A percentile compares a stretch with the other conserved stretches of the same genome.
Conservation (phyloP, 106 monocot genomes). For the Dioscorea zingiberensis region DNA sequence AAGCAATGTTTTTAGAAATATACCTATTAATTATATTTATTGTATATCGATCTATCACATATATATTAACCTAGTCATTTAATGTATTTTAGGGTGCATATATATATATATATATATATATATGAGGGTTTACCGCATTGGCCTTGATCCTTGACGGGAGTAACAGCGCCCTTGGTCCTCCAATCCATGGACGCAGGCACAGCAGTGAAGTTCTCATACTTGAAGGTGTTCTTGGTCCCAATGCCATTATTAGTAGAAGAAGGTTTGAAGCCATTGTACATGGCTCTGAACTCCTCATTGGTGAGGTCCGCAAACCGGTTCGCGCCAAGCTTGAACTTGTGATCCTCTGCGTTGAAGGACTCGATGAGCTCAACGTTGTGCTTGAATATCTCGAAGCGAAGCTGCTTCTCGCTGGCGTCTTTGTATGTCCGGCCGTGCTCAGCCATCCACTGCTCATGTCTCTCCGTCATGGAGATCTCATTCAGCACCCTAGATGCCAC, state of each 20-base stretch:
- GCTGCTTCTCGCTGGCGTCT: slow-evolving; percentile 1
- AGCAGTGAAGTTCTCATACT: neutral
- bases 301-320: slow-evolving; percentile 14
- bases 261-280: neutral
- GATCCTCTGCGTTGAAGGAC: neutral
- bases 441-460: slow-evolving; percentile 8
- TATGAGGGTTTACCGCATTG: slow-evolving; percentile 2
- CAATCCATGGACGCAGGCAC: neutral
- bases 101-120: neutral
- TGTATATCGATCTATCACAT: too few species aligned
- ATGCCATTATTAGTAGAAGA: neutral
- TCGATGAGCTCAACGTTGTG: slow-evolving; percentile 10
- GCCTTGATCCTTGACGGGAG: slow-evolving; percentile 10
- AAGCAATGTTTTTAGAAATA: neutral
- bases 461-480: neutral
- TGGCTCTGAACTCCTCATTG: slow-evolving; percentile 12
- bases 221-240: neutral
- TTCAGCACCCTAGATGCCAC: neutral
- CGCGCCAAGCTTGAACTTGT: neutral
- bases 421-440: slow-evolving; percentile 7
- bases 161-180: slow-evolving; percentile 10
- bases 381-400: slow-evolving; percentile 5
- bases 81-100: too few species aligned
- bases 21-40: too few species aligned
- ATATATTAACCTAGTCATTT: too few species aligned